These are phyloP conservation scores for Xylariaceae sp. DNA, from an alignment of 2,329 filamentous ascomycete genomes.

Conservation along the genomic window DNA sequence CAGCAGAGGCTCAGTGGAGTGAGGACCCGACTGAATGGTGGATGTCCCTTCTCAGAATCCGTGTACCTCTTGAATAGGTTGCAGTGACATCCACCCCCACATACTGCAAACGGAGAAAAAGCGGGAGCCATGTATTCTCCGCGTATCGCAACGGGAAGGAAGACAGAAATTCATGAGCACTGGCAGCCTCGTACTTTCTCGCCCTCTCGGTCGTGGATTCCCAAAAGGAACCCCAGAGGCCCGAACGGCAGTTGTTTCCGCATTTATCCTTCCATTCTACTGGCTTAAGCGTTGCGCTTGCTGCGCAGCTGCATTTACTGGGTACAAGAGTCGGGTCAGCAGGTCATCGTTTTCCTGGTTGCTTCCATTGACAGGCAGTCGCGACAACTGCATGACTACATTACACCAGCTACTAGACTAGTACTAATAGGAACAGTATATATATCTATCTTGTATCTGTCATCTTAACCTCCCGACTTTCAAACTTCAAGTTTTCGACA, in stretches of 20 bases:
- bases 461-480: too few relatives aligned
- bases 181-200: not conserved
- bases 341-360: not conserved
- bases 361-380: not conserved
- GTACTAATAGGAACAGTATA: too few relatives aligned
- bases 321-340: not conserved
- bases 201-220: not conserved
- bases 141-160: conserved; percentile 6
- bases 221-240: not conserved
- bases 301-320: too few relatives aligned
- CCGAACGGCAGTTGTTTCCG: too few relatives aligned
- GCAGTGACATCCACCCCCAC: conserved; percentile 5
- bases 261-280: not conserved
- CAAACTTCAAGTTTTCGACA: too few relatives aligned
- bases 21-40: not conserved
- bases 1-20: not conserved
- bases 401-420: not conserved
- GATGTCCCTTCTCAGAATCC: not conserved
- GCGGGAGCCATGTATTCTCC: not conserved
- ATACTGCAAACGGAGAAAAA: not conserved
- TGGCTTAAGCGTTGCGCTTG: too few relatives aligned
- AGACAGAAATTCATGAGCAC: not conserved
- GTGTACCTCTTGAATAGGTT: not conserved
- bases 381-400: not conserved
- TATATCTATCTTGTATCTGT: too few relatives aligned